Conservation (phyloP, 768 basidiomycete species). For the Atractiella rhizophila region DNA sequence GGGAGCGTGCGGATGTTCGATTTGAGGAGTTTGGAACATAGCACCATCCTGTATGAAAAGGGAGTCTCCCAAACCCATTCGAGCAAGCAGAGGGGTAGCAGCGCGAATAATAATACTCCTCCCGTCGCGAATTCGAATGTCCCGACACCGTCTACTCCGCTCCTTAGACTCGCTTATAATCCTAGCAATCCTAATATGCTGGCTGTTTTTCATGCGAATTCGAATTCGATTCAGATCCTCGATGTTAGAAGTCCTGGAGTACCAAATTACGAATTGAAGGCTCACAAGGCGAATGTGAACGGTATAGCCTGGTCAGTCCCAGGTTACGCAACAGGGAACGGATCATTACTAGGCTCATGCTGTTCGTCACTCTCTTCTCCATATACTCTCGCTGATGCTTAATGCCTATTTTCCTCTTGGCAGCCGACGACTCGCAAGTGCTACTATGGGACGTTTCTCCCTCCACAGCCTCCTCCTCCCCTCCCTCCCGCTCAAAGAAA, state of each 20-base stretch:
- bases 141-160: constrained; percentile 35
- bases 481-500: constrained; percentile 2
- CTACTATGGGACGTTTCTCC: constrained; percentile 63
- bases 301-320: constrained; percentile 63
- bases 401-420: background rate
- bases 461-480: constrained; percentile 29
- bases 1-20: constrained; percentile 91
- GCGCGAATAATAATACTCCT: constrained; percentile 6
- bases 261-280: constrained; percentile 73
- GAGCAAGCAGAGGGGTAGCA: constrained; percentile 11
- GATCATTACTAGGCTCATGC: constrained; percentile 31
- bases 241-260: constrained; percentile 93
- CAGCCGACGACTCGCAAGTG: constrained; percentile 85
- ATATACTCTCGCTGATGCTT: background rate
- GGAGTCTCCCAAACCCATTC: constrained; percentile 7
- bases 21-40: constrained; percentile 82
- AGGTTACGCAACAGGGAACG: constrained; percentile 60
- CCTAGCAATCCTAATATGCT: constrained; percentile 81
- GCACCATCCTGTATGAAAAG: constrained; percentile 83
- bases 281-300: constrained; percentile 56
- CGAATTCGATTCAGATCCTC: constrained; percentile 62
- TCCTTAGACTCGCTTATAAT: constrained; percentile 71
- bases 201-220: constrained; percentile 90
- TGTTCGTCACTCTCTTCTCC: background rate
- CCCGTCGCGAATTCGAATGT: background rate